A percentile compares a stretch with the other conserved stretches of the same genome.
Evolutionary conservation across 148 eudicot genomes (phyloP).

Genomic region (Rhododendron henanense): DNA sequence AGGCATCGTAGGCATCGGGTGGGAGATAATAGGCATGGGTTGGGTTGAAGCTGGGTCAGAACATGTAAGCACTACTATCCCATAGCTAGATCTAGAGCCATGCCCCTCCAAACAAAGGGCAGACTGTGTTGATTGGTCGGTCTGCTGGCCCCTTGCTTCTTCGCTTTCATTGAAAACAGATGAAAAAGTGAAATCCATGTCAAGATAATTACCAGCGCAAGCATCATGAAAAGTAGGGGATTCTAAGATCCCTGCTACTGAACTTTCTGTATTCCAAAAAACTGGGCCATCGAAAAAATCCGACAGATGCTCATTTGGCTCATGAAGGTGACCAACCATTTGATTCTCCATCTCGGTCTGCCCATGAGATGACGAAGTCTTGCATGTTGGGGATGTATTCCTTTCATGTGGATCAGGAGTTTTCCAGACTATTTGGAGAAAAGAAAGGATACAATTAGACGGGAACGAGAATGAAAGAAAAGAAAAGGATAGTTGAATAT

Average conservation of each 20-base stretch:
- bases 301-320: background rate
- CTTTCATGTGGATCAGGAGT: conserved; percentile 39
- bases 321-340: background rate
- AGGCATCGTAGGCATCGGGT: background rate
- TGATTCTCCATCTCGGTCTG: background rate
- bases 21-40: background rate
- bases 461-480: conserved; percentile 40
- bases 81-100: background rate
- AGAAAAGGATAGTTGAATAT: conserved; percentile 24
- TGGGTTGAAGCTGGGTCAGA: background rate
- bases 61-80: background rate
- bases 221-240: background rate
- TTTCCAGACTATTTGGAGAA: conserved; percentile 33
- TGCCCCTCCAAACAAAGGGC: background rate
- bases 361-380: background rate
- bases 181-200: background rate
- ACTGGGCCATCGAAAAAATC: background rate
- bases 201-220: background rate
- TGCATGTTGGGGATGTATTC: conserved; percentile 9
- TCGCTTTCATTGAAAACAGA: background rate
- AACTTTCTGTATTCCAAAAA: background rate
- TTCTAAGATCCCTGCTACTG: background rate
- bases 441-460: background rate
- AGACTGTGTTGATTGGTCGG: background rate
- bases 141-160: background rate